Conservation (phyloP, 306 rosid species). For the Cicer chorassanicum region DNA sequence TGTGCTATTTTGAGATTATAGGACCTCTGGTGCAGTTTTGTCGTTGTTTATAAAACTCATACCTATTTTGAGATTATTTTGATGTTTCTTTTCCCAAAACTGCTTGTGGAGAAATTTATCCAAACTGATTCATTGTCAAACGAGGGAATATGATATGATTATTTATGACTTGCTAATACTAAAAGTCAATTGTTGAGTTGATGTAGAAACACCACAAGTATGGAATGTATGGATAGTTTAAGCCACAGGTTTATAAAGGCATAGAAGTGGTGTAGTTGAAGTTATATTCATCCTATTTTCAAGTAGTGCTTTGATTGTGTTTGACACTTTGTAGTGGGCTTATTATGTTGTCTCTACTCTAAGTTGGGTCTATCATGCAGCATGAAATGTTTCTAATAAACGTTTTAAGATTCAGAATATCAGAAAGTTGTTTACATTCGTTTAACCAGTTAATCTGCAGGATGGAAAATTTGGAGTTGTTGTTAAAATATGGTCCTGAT, state of each 20-base stretch:
- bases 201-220: conserved; percentile 5
- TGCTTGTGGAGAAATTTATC: not conserved
- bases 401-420: conserved; percentile 1
- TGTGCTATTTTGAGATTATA: too few relatives aligned
- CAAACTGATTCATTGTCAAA: not conserved
- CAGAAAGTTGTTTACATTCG: conserved; percentile 28
- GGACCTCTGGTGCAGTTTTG: too few relatives aligned
- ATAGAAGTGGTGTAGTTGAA: not conserved
- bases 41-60: not conserved
- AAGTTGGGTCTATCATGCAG: conserved; percentile 7
- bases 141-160: not conserved
- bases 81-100: not conserved
- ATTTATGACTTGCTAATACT: too few relatives aligned
- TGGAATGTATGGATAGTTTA: not conserved
- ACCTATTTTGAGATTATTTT: not conserved
- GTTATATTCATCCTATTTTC: conserved; percentile 14
- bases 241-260: not conserved
- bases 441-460: conserved; percentile 52
- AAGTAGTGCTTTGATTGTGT: not conserved
- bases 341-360: conserved; percentile 4
- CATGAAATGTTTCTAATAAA: not conserved
- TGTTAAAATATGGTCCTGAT: conserved; percentile 82
- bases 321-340: not conserved
- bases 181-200: not conserved
- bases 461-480: conserved; percentile 88